phyloP scores from a whole-genome alignment of 2,329 filamentous ascomycete genomes.

The Phoma sp. region DNA sequence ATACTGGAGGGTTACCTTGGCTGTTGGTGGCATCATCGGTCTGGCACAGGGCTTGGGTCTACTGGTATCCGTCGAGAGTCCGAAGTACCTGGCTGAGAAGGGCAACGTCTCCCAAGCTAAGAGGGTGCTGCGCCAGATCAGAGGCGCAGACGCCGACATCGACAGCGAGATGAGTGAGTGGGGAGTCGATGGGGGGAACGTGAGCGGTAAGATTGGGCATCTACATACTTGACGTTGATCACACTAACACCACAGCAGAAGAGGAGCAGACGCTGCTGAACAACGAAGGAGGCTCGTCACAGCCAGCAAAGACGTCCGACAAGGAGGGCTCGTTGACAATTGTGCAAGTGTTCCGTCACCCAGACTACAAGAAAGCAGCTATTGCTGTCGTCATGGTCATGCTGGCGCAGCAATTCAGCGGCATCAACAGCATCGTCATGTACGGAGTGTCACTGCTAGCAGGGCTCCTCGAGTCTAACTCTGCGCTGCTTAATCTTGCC shows the following conservation, averaged over 20 bases:
- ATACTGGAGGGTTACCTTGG: constrained; percentile 85
- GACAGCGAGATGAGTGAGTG: constrained; percentile 70
- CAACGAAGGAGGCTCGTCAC: constrained; percentile 41
- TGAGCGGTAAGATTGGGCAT: constrained; percentile 31
- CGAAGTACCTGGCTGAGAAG: constrained; percentile 79
- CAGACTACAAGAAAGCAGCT: constrained; percentile 77
- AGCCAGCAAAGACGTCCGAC: constrained; percentile 31
- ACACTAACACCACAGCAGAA: constrained; percentile 42
- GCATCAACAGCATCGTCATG: constrained; percentile 97
- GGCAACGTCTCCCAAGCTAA: constrained; percentile 67
- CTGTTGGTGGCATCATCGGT: constrained; percentile 72
- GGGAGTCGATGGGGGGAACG: constrained; percentile 42
- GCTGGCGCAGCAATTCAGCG: constrained; percentile 89
- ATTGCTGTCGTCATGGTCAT: constrained; percentile 91
- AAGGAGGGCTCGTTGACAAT: constrained; percentile 51
- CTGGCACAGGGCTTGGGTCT: constrained; percentile 71
- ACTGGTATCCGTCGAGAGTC: constrained; percentile 79
- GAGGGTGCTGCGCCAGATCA: constrained; percentile 73
- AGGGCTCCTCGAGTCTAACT: constrained; percentile 79
- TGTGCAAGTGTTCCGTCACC: constrained; percentile 67
- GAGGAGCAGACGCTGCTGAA: constrained; percentile 76
- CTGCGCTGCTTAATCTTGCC: constrained; percentile 81
- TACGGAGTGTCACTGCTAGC: constrained; percentile 92
- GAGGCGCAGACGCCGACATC: constrained; percentile 72
- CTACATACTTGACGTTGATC: background rate